Evolutionary conservation across 1,284 basidiomycete genomes (phyloP), one percentile per base, ranked within the genome.

Genomic region (Salmacisia buchloeana): DNA sequence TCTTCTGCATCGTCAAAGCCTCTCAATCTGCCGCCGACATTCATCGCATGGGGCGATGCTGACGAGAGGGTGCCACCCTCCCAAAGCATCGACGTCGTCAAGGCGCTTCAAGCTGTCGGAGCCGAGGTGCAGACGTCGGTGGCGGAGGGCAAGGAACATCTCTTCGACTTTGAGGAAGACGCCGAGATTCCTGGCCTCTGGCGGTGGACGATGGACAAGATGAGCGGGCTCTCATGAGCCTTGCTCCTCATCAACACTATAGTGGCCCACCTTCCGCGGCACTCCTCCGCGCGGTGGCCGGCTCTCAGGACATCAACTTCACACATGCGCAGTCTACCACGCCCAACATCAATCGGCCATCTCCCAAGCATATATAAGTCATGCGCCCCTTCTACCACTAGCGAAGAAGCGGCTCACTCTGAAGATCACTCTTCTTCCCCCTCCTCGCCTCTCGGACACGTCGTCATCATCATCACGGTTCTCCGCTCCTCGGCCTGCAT

Each of bases 11-110:
- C 35, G 9, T 38, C 35, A 38, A 38, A 15, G 18, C 41, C 23
- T 21, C 41, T 43, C 41, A 43, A 43, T 18, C 41, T 43, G 10
- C 41, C 41, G 23, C 41, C 41, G 7, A 43, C 41, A 15, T 59
- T 73, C 38, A 65, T 71, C 27, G 70, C 68, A 4, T 73, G 64
- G 38, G 71, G 69, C 21, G 68, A 69, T 38, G 63, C 64, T 10
- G 71, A 73, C 52, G 60, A 58, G 15, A 69, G 68, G 21, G 69
- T 73, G 9, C 69, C 68, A 10, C 68, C 63, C 23, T 66, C 62
- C 57, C 71, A 73, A 62, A 69, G 68, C n/a, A 7, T 60, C 34
- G 63, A 69, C 18, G 68, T 71, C 1, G 52, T 69, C 36, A 60
- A 67, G 1, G 68, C 71, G 33, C 65, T 73, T 41, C 62, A 63